phyloP scores from a whole-genome alignment of 148 eudicot genomes.

The Fallopia convolvulus region DNA sequence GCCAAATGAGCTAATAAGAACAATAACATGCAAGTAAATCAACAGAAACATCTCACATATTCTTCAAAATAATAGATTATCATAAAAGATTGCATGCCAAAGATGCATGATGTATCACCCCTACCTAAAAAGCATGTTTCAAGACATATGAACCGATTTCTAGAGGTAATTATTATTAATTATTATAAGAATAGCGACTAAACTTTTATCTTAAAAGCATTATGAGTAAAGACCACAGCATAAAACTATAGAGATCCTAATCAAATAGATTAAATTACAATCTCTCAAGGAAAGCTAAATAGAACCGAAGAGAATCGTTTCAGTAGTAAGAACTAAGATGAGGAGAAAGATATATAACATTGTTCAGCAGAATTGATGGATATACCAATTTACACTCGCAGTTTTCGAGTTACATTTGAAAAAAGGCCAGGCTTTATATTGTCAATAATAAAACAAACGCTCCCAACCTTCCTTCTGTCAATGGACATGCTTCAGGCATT shows the following conservation, averaged over 20 bases:
- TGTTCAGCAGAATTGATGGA: neutral
- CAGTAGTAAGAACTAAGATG: neutral
- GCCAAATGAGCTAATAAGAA: slow-evolving; percentile 53
- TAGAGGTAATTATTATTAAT: neutral
- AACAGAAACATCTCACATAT: neutral
- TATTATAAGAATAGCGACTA: too few relatives aligned
- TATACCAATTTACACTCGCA: neutral
- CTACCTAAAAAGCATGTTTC: neutral
- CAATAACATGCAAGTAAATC: slow-evolving; percentile 6
- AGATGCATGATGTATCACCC: neutral
- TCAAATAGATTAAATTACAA: neutral
- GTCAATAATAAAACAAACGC: neutral
- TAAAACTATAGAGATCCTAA: neutral
- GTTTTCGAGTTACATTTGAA: neutral
- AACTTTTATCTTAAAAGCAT: too few relatives aligned
- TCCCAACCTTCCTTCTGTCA: neutral
- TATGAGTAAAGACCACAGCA: too few relatives aligned
- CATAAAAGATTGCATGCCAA: neutral
- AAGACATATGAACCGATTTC: neutral
- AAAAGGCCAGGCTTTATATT: neutral
- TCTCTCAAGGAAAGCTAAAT: neutral
- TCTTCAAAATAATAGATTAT: neutral
- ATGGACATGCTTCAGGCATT: neutral
- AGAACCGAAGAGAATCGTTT: neutral
- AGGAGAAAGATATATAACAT: neutral